Evolutionary conservation across 108 stramenopile species (phyloP).

Genomic region (Aurantiochytrium sp.): DNA sequence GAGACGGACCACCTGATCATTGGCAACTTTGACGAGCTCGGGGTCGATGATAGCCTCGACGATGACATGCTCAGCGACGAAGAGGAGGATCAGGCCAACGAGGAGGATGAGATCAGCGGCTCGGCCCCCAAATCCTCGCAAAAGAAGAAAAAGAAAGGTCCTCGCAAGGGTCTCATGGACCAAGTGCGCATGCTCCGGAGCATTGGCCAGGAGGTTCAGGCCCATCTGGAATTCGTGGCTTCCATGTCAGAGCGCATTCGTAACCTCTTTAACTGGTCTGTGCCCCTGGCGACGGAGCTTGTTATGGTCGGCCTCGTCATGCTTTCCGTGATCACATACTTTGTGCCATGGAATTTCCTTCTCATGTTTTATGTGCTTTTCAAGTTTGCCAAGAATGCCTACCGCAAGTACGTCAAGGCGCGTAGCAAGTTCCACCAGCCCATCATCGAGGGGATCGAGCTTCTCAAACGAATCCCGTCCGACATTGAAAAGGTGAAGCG

Average conservation of each 20-base stretch:
- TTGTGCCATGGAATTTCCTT: neutral
- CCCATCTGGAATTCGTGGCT: neutral
- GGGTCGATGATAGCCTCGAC: neutral
- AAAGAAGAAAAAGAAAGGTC: neutral
- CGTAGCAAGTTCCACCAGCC: neutral
- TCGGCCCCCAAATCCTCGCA: neutral
- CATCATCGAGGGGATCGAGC: neutral
- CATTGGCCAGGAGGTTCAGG: neutral
- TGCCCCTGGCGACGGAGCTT: neutral
- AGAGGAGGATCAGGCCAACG: neutral
- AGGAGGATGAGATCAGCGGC: neutral
- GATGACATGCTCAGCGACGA: neutral
- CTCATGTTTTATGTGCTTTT: neutral
- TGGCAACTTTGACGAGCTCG: neutral
- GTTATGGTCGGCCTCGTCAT: neutral
- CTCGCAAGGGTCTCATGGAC: neutral
- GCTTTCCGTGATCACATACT: neutral
- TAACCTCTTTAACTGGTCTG: conserved; percentile 6
- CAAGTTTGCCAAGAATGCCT: neutral
- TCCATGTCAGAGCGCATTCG: neutral
- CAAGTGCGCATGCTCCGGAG: neutral
- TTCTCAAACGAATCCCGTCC: neutral
- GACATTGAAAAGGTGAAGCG: neutral
- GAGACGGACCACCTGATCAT: neutral
- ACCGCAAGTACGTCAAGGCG: neutral